Evolutionary conservation across 305 asterid genomes (phyloP), one percentile per base, ranked within the genome.

Genomic region (Caryopteris hybrid): DNA sequence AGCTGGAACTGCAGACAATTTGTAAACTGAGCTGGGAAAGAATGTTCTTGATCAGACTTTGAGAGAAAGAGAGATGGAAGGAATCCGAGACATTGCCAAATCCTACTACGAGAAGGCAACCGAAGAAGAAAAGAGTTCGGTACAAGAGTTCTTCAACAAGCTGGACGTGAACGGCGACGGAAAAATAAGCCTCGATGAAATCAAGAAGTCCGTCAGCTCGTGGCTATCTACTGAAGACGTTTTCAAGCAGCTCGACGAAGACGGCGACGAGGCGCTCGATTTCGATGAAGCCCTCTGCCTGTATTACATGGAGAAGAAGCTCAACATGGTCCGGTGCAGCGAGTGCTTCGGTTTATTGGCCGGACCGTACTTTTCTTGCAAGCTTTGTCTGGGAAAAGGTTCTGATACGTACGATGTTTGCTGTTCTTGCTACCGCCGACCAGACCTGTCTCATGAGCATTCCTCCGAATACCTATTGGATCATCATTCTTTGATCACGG

Each of bases 311-410:
- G 64, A 34, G 18, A 53, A 60, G 23, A 59, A 46, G 66, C 6
- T 52, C 1, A 23, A 17, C 0, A 21, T 68, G 10, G 22, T 16
- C 3, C 4, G 21, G 8, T 79, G 83, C 64, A 8, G 25, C 46
- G 76, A 56, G n/a, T 79, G 80, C 45, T 21, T 14, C 2, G 43
- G 33, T 6, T 11, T 79, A 5, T 58, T 79, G 0, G 47, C 54
- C 0, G 73, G 76, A 0, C 59, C 77, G 1, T 75, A 71, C 54
- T 79, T 79, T 42, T 79, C 80, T 0, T 75, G 78, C 71, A 22
- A 18, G 68, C 51, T 63, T 3, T 79, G 80, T 14, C 29, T 62
- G 4, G 66, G 53, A 3, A 51, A 51, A 3, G 14, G 27, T 21
- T 38, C 66, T 0, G 25, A 64, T 10, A 23, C 76, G 2, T 72